Conservation (phyloP, 1,284 basidiomycete species). For the Exobasidium cylindrosporum region DNA sequence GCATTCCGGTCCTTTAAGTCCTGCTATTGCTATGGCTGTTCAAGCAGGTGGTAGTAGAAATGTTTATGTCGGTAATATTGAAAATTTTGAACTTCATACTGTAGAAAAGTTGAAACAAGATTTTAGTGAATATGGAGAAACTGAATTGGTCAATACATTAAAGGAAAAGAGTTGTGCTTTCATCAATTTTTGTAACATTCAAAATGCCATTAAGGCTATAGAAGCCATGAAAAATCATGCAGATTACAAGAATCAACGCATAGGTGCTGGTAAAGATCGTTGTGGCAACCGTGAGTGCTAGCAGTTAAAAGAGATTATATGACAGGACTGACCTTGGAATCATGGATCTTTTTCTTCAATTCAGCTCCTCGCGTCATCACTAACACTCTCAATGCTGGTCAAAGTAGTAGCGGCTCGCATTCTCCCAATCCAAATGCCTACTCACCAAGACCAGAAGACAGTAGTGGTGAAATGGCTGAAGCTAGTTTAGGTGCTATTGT, state of each 20-base stretch:
- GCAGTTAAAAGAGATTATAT: no score
- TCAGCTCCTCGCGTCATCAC: neutral
- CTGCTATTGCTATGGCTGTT: slow-evolving; percentile 52
- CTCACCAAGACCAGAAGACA: neutral
- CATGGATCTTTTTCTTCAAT: neutral
- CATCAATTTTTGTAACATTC: slow-evolving; percentile 54
- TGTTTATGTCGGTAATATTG: slow-evolving; percentile 54
- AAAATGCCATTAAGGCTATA: slow-evolving; percentile 54
- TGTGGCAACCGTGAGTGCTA: slow-evolving; percentile 21
- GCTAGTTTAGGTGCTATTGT: neutral
- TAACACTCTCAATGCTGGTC: neutral
- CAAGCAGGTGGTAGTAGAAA: slow-evolving; percentile 54
- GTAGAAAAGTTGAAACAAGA: slow-evolving; percentile 50
- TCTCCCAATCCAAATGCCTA: slow-evolving; percentile 6
- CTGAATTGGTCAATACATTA: slow-evolving; percentile 52
- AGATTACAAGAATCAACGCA: slow-evolving; percentile 50
- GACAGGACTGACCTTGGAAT: no score
- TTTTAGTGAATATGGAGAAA: slow-evolving; percentile 50
- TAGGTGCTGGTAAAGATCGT: slow-evolving; percentile 52
- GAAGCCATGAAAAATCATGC: slow-evolving; percentile 53
- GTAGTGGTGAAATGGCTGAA: neutral
- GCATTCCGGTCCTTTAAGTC: slow-evolving; percentile 50
- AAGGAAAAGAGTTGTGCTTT: slow-evolving; percentile 53
- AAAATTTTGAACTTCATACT: slow-evolving; percentile 41
- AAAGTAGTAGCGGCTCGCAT: slow-evolving; percentile 7